Evolutionary conservation across 352 stramenopile genomes (phyloP).

Genomic region (Globisporangium cylindrosporum): DNA sequence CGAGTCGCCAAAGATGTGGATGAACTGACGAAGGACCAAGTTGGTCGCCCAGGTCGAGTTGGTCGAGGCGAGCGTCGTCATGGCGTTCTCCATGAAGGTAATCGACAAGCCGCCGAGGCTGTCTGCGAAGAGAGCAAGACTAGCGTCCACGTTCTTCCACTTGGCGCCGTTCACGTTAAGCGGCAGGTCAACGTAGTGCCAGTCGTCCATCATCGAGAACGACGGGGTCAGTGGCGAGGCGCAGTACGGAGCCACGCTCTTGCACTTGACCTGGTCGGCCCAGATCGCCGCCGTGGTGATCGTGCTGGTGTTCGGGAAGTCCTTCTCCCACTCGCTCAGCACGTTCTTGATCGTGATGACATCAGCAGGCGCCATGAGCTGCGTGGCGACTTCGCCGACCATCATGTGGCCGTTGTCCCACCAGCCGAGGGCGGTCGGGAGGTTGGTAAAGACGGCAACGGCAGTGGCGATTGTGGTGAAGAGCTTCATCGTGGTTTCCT

Average conservation of each 20-base stretch:
- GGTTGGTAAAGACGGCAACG: constrained; percentile 11
- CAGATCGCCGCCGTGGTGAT: constrained; percentile 50
- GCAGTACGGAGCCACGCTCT: constrained; percentile 32
- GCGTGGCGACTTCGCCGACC: constrained; percentile 44
- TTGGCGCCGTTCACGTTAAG: constrained; percentile 45
- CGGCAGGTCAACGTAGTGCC: constrained; percentile 72
- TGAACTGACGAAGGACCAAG: constrained; percentile 60
- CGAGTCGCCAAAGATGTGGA: constrained; percentile 67
- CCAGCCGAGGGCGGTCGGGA: constrained; percentile 35
- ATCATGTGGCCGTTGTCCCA: constrained; percentile 75
- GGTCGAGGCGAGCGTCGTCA: constrained; percentile 60
- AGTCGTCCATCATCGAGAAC: constrained; percentile 47
- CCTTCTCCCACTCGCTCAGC: constrained; percentile 39
- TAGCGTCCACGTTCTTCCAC: constrained; percentile 34
- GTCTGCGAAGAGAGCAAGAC: constrained; percentile 49
- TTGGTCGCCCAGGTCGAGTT: constrained; percentile 69
- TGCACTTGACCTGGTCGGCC: constrained; percentile 64
- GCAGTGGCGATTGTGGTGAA: constrained; percentile 17
- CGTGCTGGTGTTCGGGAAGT: constrained; percentile 57
- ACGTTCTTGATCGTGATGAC: constrained; percentile 51
- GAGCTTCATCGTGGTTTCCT: constrained; percentile 29
- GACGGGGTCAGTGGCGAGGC: constrained; percentile 36
- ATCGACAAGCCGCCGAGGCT: constrained; percentile 47
- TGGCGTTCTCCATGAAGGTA: constrained; percentile 36
- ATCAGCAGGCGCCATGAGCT: constrained; percentile 44